Conservation (phyloP, 176 grass and related monocot genomes). For the Panicum miliaceum region DNA sequence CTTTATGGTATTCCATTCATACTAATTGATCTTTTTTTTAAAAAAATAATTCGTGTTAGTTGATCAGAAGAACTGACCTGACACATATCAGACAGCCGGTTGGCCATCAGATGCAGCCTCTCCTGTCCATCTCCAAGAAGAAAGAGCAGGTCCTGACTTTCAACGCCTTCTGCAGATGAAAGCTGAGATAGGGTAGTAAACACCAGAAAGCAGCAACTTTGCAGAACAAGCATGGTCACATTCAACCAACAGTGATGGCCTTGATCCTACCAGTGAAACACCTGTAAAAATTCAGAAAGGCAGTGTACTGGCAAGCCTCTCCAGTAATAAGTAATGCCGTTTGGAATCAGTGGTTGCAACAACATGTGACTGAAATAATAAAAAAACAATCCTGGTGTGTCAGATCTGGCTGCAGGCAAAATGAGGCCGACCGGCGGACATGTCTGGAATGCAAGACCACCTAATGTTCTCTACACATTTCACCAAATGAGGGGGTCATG, state of each 20-base stretch:
- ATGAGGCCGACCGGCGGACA: neutral
- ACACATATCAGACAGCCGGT: constrained; percentile 8
- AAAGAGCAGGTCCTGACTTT: constrained; percentile 33
- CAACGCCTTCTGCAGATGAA: constrained; percentile 22
- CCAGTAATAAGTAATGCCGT: constrained; percentile 3
- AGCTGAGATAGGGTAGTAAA: constrained; percentile 1
- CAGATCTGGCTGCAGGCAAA: neutral
- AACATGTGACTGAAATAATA: neutral
- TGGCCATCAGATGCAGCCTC: constrained; percentile 10
- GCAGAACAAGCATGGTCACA: constrained; percentile 16
- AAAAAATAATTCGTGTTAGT: neutral
- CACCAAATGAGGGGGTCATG: neutral
- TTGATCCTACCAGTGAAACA: neutral
- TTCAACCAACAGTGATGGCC: constrained; percentile 20
- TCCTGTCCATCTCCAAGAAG: constrained; percentile 16
- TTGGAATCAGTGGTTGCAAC: constrained; percentile 15
- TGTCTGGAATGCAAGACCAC: neutral
- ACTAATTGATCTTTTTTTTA: neutral
- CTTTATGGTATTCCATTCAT: neutral
- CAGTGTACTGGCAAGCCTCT: neutral
- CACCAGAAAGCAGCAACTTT: constrained; percentile 27
- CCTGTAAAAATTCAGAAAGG: neutral
- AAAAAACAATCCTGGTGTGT: neutral
- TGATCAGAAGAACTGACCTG: constrained; percentile 3
- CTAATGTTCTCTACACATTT: neutral